Evolutionary conservation across 192 early-diverging fungal species (phyloP), one percentile per base, ranked within the genome.

Genomic region (Polychytrium aggregatum): DNA sequence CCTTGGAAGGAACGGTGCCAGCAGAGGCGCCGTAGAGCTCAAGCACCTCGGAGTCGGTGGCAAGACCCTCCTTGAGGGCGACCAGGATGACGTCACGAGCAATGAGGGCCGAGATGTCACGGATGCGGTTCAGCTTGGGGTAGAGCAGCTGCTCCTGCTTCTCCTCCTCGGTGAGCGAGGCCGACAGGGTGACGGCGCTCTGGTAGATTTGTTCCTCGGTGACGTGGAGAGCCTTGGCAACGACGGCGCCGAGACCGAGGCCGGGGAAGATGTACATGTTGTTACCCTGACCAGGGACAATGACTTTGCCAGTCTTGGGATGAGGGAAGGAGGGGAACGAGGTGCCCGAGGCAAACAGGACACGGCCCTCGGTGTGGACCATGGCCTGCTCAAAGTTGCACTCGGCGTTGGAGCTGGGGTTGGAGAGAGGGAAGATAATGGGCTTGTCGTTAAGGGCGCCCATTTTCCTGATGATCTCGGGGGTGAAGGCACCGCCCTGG

Each of bases 231-330:
- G 89, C 68, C 53, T 78, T 74, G 36, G 85, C 78, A 25, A 95
- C 62, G 50, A 81, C 76, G 38, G 84, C 70, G 40, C 93, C 93
- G 26, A 93, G 71, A 30, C 93, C 93, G 29, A 97, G 78, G 42
- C 89, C 88, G 38, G 93, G 93, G 79, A 94, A 97, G 48, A 94
- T 87, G 63, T 92, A 97, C 83, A 86, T 88, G 72, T 93, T 93
- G 74, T 93, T 90, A 53, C 86, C 90, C 67, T 93, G 87, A 16
- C 83, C 87, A 20, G 63, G 68, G 42, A 56, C 59, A 7, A 64
- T 53, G 17, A 68, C 37, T 42, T 76, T 49, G 7, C 72, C 68
- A 22, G 76, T 75, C 27, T 71, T 63, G 11, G 84, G 81, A 33
- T 85, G 64, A 6, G 68, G 79, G 35, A 50, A 33, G 18, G 73